Evolutionary conservation across 2,329 filamentous ascomycete species (phyloP).

Genomic region (Cordyceps tenuipes): DNA sequence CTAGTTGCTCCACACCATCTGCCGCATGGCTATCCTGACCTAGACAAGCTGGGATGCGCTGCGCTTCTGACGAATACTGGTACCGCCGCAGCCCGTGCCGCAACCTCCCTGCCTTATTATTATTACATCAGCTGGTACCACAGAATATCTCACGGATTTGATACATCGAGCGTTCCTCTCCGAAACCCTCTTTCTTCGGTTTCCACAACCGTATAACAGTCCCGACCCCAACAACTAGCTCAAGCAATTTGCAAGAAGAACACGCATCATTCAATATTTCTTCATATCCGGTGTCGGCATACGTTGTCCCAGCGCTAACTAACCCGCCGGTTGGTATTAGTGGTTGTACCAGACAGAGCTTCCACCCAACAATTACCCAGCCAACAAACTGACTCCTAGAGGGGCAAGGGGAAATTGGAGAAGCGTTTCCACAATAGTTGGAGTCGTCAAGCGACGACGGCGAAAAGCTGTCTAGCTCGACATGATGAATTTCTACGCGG

Average conservation of each 20-base stretch:
- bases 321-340: neutral
- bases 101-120: too few species aligned
- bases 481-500: neutral
- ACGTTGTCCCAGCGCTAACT: neutral
- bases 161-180: neutral
- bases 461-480: neutral
- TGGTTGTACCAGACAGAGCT: neutral
- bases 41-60: neutral
- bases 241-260: neutral
- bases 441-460: neutral
- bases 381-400: neutral
- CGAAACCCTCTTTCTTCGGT: neutral
- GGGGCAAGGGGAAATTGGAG: neutral
- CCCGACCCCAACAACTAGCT: neutral
- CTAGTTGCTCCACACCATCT: neutral
- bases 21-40: slow-evolving; percentile 5
- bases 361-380: neutral
- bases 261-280: neutral
- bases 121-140: neutral
- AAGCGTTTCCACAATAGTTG: slow-evolving; percentile 6
- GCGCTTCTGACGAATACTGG: neutral
- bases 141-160: neutral
- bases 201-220: neutral
- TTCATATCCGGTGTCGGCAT: slow-evolving; percentile 9
- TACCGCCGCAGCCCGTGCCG: neutral